A percentile compares a stretch with the other conserved stretches of the same genome.
Conservation (phyloP, 2,329 filamentous ascomycete genomes). For the Lecanicillium sp. region DNA sequence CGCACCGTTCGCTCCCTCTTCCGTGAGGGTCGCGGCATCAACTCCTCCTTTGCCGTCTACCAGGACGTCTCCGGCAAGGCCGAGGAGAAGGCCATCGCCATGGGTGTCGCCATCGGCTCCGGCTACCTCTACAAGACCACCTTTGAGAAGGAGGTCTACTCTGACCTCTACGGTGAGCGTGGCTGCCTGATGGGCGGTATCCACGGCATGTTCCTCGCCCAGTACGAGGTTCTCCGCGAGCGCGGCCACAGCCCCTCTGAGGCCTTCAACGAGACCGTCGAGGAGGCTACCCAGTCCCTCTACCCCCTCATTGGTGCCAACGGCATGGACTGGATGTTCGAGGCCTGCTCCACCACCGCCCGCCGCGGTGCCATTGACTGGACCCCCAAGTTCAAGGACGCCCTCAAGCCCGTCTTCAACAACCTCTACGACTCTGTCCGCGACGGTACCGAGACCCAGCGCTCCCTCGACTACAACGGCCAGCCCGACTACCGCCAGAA, state of each 20-base stretch:
- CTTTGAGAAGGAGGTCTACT: slow-evolving; percentile 99
- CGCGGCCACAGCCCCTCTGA: slow-evolving; percentile 94
- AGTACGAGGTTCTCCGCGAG: slow-evolving; percentile 99
- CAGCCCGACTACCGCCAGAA: slow-evolving; percentile 93
- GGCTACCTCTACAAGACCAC: slow-evolving; percentile 99
- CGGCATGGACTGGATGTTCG: slow-evolving; percentile 99
- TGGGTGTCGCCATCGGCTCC: slow-evolving; percentile 93
- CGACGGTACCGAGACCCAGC: slow-evolving; percentile 88
- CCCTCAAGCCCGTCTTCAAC: slow-evolving; percentile 98
- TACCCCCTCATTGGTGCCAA: slow-evolving; percentile 96
- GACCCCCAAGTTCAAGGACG: slow-evolving; percentile 95
- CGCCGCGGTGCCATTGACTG: slow-evolving; percentile 98
- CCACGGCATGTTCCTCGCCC: slow-evolving; percentile 99
- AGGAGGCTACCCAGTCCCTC: slow-evolving; percentile 96
- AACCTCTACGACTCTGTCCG: slow-evolving; percentile 89
- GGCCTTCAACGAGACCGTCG: slow-evolving; percentile 99
- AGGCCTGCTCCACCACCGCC: slow-evolving; percentile 97
- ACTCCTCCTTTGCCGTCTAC: slow-evolving; percentile 97
- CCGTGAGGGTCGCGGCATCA: slow-evolving; percentile 98
- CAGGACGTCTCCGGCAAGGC: slow-evolving; percentile 98
- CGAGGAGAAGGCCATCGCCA: slow-evolving; percentile 93
- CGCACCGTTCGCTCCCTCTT: slow-evolving; percentile 98
- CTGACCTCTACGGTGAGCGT: slow-evolving; percentile 98
- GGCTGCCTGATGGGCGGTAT: slow-evolving; percentile 99
- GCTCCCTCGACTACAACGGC: slow-evolving; percentile 95